These are phyloP conservation scores for Cryphonectria parasitica DNA, from an alignment of 2,329 filamentous ascomycete species.

Conservation along the genomic window DNA sequence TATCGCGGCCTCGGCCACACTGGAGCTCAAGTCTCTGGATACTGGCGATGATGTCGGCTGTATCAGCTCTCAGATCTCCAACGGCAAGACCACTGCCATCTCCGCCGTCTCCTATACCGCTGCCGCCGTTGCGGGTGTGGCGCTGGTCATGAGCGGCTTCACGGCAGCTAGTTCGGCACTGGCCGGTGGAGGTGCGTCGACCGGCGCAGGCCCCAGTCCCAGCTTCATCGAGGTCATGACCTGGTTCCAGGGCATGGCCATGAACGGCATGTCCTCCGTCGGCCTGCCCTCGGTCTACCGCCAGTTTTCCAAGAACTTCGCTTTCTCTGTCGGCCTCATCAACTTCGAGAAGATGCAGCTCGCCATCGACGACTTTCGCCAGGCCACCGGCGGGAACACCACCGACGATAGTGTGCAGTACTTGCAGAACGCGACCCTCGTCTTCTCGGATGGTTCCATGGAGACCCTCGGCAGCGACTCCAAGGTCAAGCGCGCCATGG, in stretches of 20 bases:
- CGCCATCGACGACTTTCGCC: slow-evolving; percentile 83
- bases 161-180: slow-evolving; percentile 68
- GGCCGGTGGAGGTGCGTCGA: slow-evolving; percentile 55
- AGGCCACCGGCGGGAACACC: slow-evolving; percentile 81
- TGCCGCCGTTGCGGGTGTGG: slow-evolving; percentile 82
- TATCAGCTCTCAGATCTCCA: slow-evolving; percentile 78
- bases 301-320: slow-evolving; percentile 92
- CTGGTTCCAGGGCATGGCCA: slow-evolving; percentile 92
- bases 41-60: slow-evolving; percentile 71
- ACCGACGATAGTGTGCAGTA: slow-evolving; percentile 76
- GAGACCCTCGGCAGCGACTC: slow-evolving; percentile 42
- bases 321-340: slow-evolving; percentile 83
- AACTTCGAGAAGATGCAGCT: slow-evolving; percentile 80
- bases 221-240: slow-evolving; percentile 83
- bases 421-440: slow-evolving; percentile 75
- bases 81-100: slow-evolving; percentile 80
- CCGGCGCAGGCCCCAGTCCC: slow-evolving; percentile 70
- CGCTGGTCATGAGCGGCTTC: slow-evolving; percentile 72
- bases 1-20: slow-evolving; percentile 80
- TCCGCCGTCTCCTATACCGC: slow-evolving; percentile 82
- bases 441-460: slow-evolving; percentile 66
- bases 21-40: slow-evolving; percentile 70
- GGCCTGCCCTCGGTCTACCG: slow-evolving; percentile 85
- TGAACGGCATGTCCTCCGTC: slow-evolving; percentile 95
- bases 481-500: slow-evolving; percentile 60